Conservation (phyloP, 2,329 filamentous ascomycete species). For the Verruconis gallopava region DNA sequence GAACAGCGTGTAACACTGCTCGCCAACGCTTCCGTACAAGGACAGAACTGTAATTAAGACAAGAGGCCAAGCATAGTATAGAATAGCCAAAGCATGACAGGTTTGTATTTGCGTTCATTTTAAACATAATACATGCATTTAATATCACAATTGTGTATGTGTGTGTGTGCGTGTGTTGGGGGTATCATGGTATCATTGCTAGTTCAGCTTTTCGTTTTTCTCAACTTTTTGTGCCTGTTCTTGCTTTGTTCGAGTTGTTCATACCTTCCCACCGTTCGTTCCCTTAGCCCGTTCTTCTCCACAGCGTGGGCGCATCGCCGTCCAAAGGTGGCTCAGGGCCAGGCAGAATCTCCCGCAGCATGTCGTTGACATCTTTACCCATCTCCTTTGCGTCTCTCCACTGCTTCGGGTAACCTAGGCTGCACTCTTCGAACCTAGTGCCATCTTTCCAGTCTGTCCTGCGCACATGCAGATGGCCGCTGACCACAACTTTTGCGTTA, state of each 20-base stretch:
- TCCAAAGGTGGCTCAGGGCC: constrained; percentile 23
- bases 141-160: background rate
- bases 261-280: no score
- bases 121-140: background rate
- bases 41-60: no score
- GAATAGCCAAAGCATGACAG: no score
- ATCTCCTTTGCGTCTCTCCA: constrained; percentile 31
- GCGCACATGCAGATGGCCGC: constrained; percentile 33
- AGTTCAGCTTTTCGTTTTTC: no score
- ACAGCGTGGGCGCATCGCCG: constrained; percentile 17
- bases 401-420: constrained; percentile 34
- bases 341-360: constrained; percentile 33
- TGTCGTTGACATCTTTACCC: constrained; percentile 31
- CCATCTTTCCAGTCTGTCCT: constrained; percentile 34
- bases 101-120: no score
- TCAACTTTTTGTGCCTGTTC: no score
- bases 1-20: no score
- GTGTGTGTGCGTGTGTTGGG: no score
- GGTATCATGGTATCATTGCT: background rate
- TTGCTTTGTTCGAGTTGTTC: no score
- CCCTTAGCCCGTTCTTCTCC: constrained; percentile 11
- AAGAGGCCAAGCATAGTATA: no score
- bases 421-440: constrained; percentile 35
- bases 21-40: no score
- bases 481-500: constrained; percentile 34